Base-by-base conservation (phyloP, 306 rosid genomes). In the Malus orientalis region DNA sequence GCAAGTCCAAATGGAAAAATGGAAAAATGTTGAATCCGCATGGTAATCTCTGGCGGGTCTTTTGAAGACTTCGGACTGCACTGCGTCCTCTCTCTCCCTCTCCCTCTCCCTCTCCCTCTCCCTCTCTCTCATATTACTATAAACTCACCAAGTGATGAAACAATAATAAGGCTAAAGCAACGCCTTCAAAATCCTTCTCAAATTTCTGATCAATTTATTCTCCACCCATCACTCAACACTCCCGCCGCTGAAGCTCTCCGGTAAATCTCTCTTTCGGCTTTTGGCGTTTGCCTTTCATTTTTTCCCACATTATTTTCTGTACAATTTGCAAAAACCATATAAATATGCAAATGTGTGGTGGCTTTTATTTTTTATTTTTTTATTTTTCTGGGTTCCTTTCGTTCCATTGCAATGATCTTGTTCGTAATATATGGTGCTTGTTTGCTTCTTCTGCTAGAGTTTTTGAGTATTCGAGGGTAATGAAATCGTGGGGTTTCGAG, bases 1-100 rank as follows among this genome's bases (percentile, higher is more conserved):
- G 30, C 19, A 51, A 33, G 14, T 44, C 23, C 25, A 66, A 33
- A 66, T 36, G 70, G 70, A 36, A 5, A 42, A n/a, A 27, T 36
- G 42, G 20, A 1, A 9, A 9, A 62, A 32, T 4, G 40, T 6
- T 27, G 47, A 15, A 73, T 58, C 65, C 67, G 40, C 68, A 9
- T 23, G 4, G 57, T 23, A 38, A 16, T 51, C 72, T 65, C 40
- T 75, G 73, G 55, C 73, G 67, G 73, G 66, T 23, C 29, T 76
- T 76, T 66, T 76, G 27, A 67, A 76, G 72, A 44, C 69, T 67
- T 15, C 38, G 9, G 71, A 38, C 71, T 67, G 54, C 54, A 49
- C 54, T 2, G 40, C 40, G 40, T 36, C 40, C 40, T 36, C 8
- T 36, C 40, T 6, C 40, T 36, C 38, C 5, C 36, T 27, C 27